Base-by-base conservation (phyloP, 805 yeast species). In the Pichia exigua region DNA sequence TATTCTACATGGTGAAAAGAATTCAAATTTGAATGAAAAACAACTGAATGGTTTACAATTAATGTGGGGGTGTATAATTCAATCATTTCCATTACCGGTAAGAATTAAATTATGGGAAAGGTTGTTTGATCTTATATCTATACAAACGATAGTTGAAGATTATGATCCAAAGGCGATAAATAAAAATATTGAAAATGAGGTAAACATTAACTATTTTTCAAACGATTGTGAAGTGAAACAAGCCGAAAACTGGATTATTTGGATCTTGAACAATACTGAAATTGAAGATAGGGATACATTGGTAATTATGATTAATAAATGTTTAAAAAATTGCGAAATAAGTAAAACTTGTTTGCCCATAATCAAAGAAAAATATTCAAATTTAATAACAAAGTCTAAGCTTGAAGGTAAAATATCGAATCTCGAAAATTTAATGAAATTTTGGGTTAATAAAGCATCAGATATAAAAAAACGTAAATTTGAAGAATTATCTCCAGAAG, bases 21-120 rank as follows among this genome's bases (percentile, higher is more conserved):
- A 52, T 32, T 45, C 53, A 13, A 44, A 45, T 17, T 32, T 55
- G 27, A 60, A 52, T 44, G 62, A 65, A 57, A 55, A 55, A 41
- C 53, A 71, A 57, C 56, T 56, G 43, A 47, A 56, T 24, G 68
- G 68, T 17, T 49, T 69, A 8, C 55, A 61, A 44, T 28, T 61
- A 15, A 49, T 73, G 12, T 73, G 67, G 56, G 65, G 57, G 28
- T 68, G 70, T 0, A 45, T 57, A 15, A 43, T 58, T 22, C 60
- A 57, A 53, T 65, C 57, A 39, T 57, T 55, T 9, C 60, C 61
- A 30, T 53, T 10, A 22, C 63, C 57, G 4, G 44, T 59, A 17
- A 30, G 52, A 3, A 22, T 53, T 8, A 46, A 52, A 11, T 27
- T 65, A n/a, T 58, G 65, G 48, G 39, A 30, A 4, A 39, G 26